Base-by-base conservation (phyloP, 371 early-diverging fungal species). In the Syncephalastrum racemosum region DNA sequence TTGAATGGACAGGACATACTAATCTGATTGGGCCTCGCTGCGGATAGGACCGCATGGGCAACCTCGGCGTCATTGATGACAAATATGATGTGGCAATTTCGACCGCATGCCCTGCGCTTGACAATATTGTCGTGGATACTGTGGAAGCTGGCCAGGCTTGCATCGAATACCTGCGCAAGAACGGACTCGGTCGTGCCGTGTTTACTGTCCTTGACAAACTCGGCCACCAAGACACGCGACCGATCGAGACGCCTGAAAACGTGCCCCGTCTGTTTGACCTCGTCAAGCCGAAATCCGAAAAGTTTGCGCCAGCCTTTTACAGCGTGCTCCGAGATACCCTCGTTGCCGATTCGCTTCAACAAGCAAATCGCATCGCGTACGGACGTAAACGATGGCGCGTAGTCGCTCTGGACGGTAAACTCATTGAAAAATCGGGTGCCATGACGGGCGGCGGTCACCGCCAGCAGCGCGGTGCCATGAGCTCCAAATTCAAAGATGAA, bases 41-140 rank as follows among this genome's bases (percentile, higher is more conserved):
- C 43, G 22, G 16, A 31, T 53, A 71, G 79, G 99, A 98, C 27
- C 89, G 98, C 24, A 75, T 99, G n/a, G 98, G 97, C 19, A 93
- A 94, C 54, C 78, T 99, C 13, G 99, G 99, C 49, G 86, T 90
- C 1, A 96, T 99, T 61, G 95, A 94, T 56, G 89, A 88, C 55
- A 89, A 87, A 64, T 99, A 96, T 71, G 99, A 98, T 64, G 88
- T 96, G 3, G 99, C 99, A 0, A 86, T 99, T 15, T 93, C 95
- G 4, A 97, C 98, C 4, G 93, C 97, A 0, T 96, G 96, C 51
- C 83, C 87, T 4, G 73, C 79, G 4, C 80, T 99, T 48, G 91
- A 97, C 58, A 83, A 90, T 52, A 95, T 99, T 64, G 96, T 99
- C 6, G 99, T 99, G 20, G 97, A 99, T 50, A 91, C 88, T 1